These are phyloP conservation scores for Pyrenopolyporus hunteri DNA, from an alignment of 495 filamentous ascomycete species.

Conservation along the genomic window DNA sequence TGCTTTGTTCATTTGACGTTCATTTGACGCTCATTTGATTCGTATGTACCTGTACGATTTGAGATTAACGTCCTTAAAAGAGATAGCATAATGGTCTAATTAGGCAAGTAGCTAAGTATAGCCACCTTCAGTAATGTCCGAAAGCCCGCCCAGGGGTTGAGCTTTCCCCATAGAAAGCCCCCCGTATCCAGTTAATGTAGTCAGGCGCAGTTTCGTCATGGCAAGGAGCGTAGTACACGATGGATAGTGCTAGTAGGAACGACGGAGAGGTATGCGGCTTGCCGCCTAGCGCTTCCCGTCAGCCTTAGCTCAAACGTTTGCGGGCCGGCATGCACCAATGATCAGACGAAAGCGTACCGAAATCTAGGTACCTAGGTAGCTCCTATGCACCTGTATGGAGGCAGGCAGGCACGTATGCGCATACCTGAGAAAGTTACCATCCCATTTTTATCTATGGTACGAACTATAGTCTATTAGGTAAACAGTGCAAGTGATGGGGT, in stretches of 20 bases:
- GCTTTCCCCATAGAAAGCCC: constrained; percentile 24
- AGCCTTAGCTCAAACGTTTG: constrained; percentile 15
- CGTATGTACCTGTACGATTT: constrained; percentile 17
- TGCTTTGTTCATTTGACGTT: constrained; percentile 37
- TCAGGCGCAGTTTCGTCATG: constrained; percentile 12
- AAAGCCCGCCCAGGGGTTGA: constrained; percentile 22
- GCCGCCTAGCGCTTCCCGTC: neutral
- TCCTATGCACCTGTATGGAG: no score
- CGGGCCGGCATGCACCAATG: constrained; percentile 12
- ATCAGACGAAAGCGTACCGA: neutral
- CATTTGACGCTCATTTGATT: constrained; percentile 1
- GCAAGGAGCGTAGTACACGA: constrained; percentile 13
- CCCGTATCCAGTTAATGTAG: neutral
- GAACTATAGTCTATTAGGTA: no score
- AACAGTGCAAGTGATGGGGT: no score
- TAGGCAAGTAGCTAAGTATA: constrained; percentile 33
- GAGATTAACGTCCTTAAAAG: constrained; percentile 10
- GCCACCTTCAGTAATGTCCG: constrained; percentile 28
- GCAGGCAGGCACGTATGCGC: no score
- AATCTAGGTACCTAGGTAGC: no score
- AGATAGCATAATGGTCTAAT: constrained; percentile 23
- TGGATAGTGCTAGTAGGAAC: no score
- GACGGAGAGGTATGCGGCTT: neutral
- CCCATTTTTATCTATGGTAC: neutral
- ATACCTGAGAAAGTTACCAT: no score